Evolutionary conservation across 139 green algal species (phyloP).

Genomic region (Cymbomonas tetramitiformis): DNA sequence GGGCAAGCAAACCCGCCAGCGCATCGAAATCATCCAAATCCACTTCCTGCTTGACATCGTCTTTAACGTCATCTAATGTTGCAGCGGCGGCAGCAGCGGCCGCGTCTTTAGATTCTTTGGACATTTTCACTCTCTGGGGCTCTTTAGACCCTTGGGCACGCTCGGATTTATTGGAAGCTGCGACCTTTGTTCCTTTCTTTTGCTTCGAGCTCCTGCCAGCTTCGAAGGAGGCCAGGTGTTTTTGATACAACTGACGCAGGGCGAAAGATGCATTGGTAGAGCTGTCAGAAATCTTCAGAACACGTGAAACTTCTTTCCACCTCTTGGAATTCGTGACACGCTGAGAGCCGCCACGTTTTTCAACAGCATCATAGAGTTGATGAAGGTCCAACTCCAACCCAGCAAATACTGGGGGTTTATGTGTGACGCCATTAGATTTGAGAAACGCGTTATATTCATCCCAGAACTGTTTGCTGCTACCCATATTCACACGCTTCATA

Average conservation of each 20-base stretch:
- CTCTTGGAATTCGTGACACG: constrained; percentile 43
- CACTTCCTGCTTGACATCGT: too few relatives aligned
- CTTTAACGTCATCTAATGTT: too few relatives aligned
- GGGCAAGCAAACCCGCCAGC: too few relatives aligned
- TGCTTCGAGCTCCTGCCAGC: background rate
- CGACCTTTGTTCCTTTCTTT: too few relatives aligned
- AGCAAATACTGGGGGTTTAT: constrained; percentile 39
- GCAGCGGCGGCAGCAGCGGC: too few relatives aligned
- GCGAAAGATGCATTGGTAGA: background rate
- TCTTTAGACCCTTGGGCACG: too few relatives aligned
- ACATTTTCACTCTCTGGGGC: too few relatives aligned
- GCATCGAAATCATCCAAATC: too few relatives aligned
- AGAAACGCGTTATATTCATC: constrained; percentile 43
- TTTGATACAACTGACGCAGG: constrained; percentile 56
- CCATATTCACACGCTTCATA: constrained; percentile 31
- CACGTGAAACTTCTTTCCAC: constrained; percentile 53
- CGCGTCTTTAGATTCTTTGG: too few relatives aligned
- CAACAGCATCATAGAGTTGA: constrained; percentile 42
- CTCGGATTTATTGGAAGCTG: too few relatives aligned
- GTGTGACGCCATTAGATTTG: constrained; percentile 20
- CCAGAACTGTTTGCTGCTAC: constrained; percentile 32
- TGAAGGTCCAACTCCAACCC: constrained; percentile 58
- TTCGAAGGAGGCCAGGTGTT: constrained; percentile 46
- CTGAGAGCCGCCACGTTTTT: constrained; percentile 47
- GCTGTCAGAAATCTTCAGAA: constrained; percentile 23